These are phyloP conservation scores for Flagelloscypha sp. DNA, from an alignment of 768 basidiomycete genomes.

Conservation along the genomic window DNA sequence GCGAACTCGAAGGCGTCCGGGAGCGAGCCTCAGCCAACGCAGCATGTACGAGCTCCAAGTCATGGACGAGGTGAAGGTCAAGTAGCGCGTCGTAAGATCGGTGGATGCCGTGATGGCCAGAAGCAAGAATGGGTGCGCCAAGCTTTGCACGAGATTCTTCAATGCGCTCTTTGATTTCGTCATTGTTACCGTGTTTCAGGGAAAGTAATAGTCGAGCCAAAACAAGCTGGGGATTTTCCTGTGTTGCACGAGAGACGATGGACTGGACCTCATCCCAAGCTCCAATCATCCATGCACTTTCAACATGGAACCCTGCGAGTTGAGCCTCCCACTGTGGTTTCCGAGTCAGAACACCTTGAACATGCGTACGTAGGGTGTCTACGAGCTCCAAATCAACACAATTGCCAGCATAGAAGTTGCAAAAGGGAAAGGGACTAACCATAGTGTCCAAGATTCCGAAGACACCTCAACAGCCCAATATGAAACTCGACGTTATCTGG, in stretches of 20 bases:
- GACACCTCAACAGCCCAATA: slow-evolving; percentile 80
- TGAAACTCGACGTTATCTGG: slow-evolving; percentile 88
- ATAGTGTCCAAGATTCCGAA: slow-evolving; percentile 93
- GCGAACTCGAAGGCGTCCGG: slow-evolving; percentile 24
- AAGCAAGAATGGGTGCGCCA: slow-evolving; percentile 76
- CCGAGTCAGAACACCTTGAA: slow-evolving; percentile 78
- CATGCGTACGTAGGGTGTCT: slow-evolving; percentile 95
- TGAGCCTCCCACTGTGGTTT: slow-evolving; percentile 76
- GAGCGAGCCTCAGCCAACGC: slow-evolving; percentile 30
- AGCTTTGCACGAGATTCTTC: slow-evolving; percentile 61
- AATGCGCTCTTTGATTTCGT: slow-evolving; percentile 40
- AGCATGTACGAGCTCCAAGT: slow-evolving; percentile 63
- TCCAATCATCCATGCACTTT: slow-evolving; percentile 94
- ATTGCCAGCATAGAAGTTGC: slow-evolving; percentile 1
- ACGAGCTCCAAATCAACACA: slow-evolving; percentile 6
- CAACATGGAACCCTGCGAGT: slow-evolving; percentile 78
- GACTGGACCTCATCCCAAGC: slow-evolving; percentile 80
- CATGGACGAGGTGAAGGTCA: slow-evolving; percentile 78
- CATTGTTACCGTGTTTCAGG: slow-evolving; percentile 50
- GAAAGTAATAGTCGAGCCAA: slow-evolving; percentile 78
- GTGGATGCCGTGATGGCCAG: slow-evolving; percentile 72
- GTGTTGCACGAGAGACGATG: slow-evolving; percentile 43
- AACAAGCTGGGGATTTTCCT: slow-evolving; percentile 52
- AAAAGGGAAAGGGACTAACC: slow-evolving; percentile 43
- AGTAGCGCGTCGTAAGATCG: slow-evolving; percentile 82